Percentiles rank a stretch among this genome's conserved stretches.
phyloP scores from a whole-genome alignment of 148 eudicot species.

The Rhododendron kiyosumense region DNA sequence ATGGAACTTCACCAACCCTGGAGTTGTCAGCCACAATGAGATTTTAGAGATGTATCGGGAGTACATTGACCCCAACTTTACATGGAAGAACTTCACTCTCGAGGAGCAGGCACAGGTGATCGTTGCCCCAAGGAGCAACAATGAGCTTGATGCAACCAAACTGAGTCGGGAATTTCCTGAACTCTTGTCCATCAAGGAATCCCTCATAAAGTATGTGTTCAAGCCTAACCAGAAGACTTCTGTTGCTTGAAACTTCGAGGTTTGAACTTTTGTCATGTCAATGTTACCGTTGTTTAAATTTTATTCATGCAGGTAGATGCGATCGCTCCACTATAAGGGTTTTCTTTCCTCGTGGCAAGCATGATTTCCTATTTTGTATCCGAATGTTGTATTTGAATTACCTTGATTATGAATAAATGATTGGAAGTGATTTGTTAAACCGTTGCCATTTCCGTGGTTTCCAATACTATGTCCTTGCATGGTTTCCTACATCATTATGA shows the following conservation, averaged over 20 bases:
- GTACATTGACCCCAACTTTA: constrained; percentile 41
- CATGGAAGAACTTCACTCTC: constrained; percentile 40
- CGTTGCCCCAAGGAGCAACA: constrained; percentile 54
- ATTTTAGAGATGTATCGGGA: constrained; percentile 46
- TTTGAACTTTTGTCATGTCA: neutral
- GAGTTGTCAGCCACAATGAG: constrained; percentile 59
- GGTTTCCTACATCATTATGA: neutral
- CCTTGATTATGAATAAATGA: constrained; percentile 5
- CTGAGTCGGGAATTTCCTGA: constrained; percentile 41
- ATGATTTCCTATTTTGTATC: constrained; percentile 1
- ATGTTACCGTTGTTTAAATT: neutral
- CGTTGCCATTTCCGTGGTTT: neutral
- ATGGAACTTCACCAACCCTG: constrained; percentile 60
- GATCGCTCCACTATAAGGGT: neutral
- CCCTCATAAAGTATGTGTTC: constrained; percentile 36
- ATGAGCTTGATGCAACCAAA: constrained; percentile 47
- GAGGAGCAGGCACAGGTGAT: constrained; percentile 56
- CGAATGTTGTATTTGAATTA: constrained; percentile 10
- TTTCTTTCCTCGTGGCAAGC: neutral
- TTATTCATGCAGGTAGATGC: neutral
- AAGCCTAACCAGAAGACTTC: constrained; percentile 38
- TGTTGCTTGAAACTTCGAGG: constrained; percentile 5
- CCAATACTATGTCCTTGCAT: neutral
- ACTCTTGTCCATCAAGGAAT: constrained; percentile 41
- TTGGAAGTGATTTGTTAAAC: neutral